Evolutionary conservation across 495 filamentous ascomycete species (phyloP).

Genomic region (Penicillium paxilli): DNA sequence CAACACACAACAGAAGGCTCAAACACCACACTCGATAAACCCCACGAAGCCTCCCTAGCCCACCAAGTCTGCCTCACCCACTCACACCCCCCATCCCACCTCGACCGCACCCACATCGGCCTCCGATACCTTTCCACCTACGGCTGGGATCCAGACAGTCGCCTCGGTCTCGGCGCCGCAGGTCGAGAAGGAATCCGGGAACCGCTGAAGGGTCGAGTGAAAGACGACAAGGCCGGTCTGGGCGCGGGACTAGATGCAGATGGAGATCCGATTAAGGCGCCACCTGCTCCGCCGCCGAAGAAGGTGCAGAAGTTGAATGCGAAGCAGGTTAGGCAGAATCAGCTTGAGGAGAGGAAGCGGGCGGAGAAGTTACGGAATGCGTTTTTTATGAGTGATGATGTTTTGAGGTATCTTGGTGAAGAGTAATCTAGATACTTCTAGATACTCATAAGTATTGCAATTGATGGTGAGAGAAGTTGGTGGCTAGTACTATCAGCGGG

Average conservation of each 20-base stretch:
- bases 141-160: constrained; percentile 86
- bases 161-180: constrained; percentile 66
- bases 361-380: constrained; percentile 61
- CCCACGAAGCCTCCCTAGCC: constrained; percentile 72
- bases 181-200: constrained; percentile 70
- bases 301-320: constrained; percentile 65
- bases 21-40: constrained; percentile 8
- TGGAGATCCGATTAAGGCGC: constrained; percentile 17
- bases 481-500: too few relatives aligned
- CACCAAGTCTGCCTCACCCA: constrained; percentile 81
- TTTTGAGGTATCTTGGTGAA: constrained; percentile 69
- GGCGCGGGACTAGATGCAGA: constrained; percentile 45
- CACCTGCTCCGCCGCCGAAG: constrained; percentile 35
- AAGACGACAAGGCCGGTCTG: constrained; percentile 73
- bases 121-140: constrained; percentile 72
- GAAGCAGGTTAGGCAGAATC: constrained; percentile 63
- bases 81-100: constrained; percentile 79
- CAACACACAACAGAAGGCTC: background rate
- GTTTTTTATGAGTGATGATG: constrained; percentile 68
- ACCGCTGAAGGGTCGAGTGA: constrained; percentile 72
- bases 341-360: constrained; percentile 59
- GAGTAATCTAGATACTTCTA: too few relatives aligned
- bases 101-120: constrained; percentile 77
- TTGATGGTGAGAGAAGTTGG: too few relatives aligned
- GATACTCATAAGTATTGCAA: too few relatives aligned